phyloP scores from a whole-genome alignment of 1,284 basidiomycete species.

The Phylloporus sp. region DNA sequence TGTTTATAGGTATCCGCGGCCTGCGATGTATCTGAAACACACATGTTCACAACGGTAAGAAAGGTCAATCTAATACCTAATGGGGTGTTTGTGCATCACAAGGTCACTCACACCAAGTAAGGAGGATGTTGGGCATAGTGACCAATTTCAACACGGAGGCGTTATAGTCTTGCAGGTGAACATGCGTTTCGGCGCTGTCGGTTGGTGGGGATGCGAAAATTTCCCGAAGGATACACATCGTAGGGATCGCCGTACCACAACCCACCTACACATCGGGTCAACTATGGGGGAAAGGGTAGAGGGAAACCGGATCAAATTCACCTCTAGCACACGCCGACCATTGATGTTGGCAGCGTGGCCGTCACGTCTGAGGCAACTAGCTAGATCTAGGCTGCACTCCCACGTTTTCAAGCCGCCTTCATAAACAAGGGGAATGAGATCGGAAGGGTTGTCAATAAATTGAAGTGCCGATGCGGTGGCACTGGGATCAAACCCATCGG shows the following conservation, averaged over 20 bases:
- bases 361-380: constrained; percentile 58
- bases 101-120: constrained; percentile 78
- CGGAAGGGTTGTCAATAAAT: constrained; percentile 84
- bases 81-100: neutral
- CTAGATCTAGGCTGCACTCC: constrained; percentile 94
- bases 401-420: constrained; percentile 98
- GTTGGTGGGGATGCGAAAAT: constrained; percentile 56
- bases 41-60: neutral
- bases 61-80: neutral
- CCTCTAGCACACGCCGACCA: constrained; percentile 72
- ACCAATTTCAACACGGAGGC: constrained; percentile 82
- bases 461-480: constrained; percentile 46
- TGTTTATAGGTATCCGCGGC: constrained; percentile 31
- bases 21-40: constrained; percentile 35
- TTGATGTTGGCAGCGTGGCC: constrained; percentile 26
- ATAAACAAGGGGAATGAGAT: constrained; percentile 91
- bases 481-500: constrained; percentile 15
- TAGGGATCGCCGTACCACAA: constrained; percentile 91
- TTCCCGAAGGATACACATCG: constrained; percentile 73
- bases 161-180: constrained; percentile 98
- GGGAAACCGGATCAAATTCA: constrained; percentile 36
- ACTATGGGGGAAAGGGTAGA: neutral
- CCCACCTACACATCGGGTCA: constrained; percentile 63
- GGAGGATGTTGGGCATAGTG: constrained; percentile 88
- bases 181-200: constrained; percentile 48